These are phyloP conservation scores for Phialocephala sp. DNA, from an alignment of 2,329 filamentous ascomycete genomes.

Conservation along the genomic window DNA sequence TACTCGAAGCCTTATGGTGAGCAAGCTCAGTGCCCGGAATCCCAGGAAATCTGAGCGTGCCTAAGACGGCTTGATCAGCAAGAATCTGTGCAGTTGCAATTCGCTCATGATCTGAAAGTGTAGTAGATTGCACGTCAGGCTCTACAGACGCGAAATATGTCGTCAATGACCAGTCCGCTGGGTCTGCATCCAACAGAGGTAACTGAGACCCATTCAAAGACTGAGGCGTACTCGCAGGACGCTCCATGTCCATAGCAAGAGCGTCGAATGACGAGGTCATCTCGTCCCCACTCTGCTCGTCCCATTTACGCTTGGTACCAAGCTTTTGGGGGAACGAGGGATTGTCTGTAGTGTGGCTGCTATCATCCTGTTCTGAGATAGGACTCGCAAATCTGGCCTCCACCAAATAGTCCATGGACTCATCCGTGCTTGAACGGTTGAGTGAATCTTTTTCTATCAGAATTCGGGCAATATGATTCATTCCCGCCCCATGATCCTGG, in stretches of 20 bases:
- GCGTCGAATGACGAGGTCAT: slow-evolving; percentile 41
- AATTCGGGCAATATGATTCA: slow-evolving; percentile 48
- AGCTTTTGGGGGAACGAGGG: slow-evolving; percentile 55
- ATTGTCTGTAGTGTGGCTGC: slow-evolving; percentile 56
- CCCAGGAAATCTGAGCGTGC: slow-evolving; percentile 46
- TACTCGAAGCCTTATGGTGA: slow-evolving; percentile 27
- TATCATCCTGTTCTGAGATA: slow-evolving; percentile 62
- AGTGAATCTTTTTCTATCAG: slow-evolving; percentile 46
- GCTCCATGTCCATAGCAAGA: slow-evolving; percentile 39
- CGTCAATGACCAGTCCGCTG: slow-evolving; percentile 50
- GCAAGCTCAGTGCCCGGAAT: slow-evolving; percentile 16
- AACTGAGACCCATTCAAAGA: slow-evolving; percentile 37
- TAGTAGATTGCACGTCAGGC: slow-evolving; percentile 45
- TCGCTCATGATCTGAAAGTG: slow-evolving; percentile 60
- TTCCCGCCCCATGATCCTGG: slow-evolving; percentile 22
- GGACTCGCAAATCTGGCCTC: slow-evolving; percentile 48
- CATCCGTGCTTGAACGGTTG: slow-evolving; percentile 23
- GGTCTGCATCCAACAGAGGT: slow-evolving; percentile 41
- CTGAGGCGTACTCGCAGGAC: slow-evolving; percentile 35
- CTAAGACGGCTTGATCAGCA: slow-evolving; percentile 70
- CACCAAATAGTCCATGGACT: slow-evolving; percentile 33
- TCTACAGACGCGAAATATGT: slow-evolving; percentile 66
- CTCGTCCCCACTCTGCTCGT: slow-evolving; percentile 38
- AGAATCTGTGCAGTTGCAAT: slow-evolving; percentile 73
- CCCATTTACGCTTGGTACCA: slow-evolving; percentile 43